phyloP scores from a whole-genome alignment of 805 yeast species.

The Lipomyces kockii region DNA sequence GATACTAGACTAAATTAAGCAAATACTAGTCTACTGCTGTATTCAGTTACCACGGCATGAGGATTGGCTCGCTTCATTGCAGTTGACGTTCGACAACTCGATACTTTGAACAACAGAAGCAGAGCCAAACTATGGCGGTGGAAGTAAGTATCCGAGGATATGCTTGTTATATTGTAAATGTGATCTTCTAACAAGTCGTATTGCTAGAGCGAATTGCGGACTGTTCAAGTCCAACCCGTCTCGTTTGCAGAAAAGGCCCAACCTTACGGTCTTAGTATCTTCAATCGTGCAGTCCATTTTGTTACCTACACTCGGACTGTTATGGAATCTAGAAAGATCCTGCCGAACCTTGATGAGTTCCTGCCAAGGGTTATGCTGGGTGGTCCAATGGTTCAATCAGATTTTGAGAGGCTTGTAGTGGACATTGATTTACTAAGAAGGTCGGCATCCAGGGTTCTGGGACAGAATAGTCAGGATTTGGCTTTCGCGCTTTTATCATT shows the following conservation, averaged over 20 bases:
- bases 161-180: background rate
- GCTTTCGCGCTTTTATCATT: slow-evolving; percentile 19
- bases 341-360: slow-evolving; percentile 10
- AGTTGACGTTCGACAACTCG: background rate
- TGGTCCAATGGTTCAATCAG: slow-evolving; percentile 4
- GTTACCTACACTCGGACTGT: slow-evolving; percentile 14
- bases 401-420: slow-evolving; percentile 19
- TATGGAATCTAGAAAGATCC: slow-evolving; percentile 12
- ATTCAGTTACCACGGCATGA: background rate
- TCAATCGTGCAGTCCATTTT: slow-evolving; percentile 19
- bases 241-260: background rate
- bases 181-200: background rate
- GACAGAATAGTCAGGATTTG: slow-evolving; percentile 12
- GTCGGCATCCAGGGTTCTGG: slow-evolving; percentile 17
- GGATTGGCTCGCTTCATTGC: background rate
- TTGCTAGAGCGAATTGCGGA: background rate
- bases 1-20: background rate
- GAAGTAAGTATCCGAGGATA: background rate
- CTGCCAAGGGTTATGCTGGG: slow-evolving; percentile 14
- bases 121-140: background rate
- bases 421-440: slow-evolving; percentile 24
- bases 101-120: background rate
- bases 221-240: background rate
- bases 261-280: background rate
- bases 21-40: background rate